phyloP scores from a whole-genome alignment of 768 basidiomycete species.

The Tephrocybe rancida region DNA sequence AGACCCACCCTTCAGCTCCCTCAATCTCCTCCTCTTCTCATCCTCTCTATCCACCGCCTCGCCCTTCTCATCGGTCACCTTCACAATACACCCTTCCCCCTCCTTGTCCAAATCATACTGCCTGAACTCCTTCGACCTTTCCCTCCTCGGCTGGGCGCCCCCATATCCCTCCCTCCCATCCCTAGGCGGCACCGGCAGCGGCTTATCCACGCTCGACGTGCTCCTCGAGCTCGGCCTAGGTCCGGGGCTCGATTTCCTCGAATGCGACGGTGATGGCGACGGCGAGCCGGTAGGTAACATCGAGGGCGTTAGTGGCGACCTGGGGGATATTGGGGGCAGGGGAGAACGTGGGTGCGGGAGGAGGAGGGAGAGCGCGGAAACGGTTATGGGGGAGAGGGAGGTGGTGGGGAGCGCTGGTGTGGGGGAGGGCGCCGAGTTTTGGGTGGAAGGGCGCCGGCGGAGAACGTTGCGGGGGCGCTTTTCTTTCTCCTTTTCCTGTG shows the following conservation, averaged over 20 bases:
- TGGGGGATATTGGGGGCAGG: slow-evolving; percentile 9
- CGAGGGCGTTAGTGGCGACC: slow-evolving; percentile 8
- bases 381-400: background rate
- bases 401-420: background rate
- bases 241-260: background rate
- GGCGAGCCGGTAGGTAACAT: slow-evolving; percentile 6
- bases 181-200: background rate
- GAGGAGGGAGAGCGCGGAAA: background rate
- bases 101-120: background rate
- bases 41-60: no score
- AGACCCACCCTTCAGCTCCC: slow-evolving; percentile 5
- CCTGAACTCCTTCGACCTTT: background rate
- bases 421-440: background rate
- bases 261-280: background rate
- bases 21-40: background rate
- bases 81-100: background rate
- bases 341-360: slow-evolving; percentile 2
- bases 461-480: slow-evolving; percentile 15
- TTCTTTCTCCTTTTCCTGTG: slow-evolving; percentile 5
- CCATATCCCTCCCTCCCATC: background rate
- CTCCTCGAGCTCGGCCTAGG: background rate
- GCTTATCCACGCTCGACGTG: slow-evolving; percentile 1
- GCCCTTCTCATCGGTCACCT: slow-evolving; percentile 7
- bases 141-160: background rate
- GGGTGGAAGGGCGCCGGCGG: slow-evolving; percentile 10